A percentile compares a stretch with the other conserved stretches of the same genome.
These are phyloP conservation scores for Sphaerulina musiva DNA, from an alignment of 2,329 filamentous ascomycete genomes.

Conservation along the genomic window DNA sequence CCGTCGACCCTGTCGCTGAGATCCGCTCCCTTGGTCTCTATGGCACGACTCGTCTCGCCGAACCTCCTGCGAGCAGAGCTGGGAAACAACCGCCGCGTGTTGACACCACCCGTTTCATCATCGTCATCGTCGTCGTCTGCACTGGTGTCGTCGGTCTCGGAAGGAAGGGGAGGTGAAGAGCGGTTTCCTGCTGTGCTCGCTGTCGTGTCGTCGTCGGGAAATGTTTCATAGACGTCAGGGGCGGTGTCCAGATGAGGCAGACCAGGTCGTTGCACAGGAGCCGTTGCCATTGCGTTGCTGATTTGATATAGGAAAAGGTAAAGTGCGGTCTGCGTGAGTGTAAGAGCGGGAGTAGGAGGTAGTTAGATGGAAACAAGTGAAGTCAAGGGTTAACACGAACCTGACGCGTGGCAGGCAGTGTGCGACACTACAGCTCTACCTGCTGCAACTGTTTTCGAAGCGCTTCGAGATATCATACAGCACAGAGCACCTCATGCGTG, in stretches of 20 bases:
- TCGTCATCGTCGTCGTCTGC: constrained; percentile 50
- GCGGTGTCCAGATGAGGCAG: constrained; percentile 57
- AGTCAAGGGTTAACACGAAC: no score
- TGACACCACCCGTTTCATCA: constrained; percentile 52
- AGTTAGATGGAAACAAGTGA: no score
- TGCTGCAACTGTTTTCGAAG: no score
- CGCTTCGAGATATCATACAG: no score
- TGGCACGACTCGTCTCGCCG: constrained; percentile 53
- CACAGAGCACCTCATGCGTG: no score
- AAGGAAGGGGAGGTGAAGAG: constrained; percentile 15
- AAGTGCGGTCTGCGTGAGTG: no score
- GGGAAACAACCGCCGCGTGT: constrained; percentile 67
- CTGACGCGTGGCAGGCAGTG: no score
- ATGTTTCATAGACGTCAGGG: constrained; percentile 97
- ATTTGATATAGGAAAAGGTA: background rate
- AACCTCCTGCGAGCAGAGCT: constrained; percentile 77
- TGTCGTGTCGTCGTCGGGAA: constrained; percentile 41
- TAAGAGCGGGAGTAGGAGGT: no score
- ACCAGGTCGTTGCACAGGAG: constrained; percentile 14
- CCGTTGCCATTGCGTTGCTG: constrained; percentile 11
- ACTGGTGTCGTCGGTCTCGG: constrained; percentile 20
- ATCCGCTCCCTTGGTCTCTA: constrained; percentile 73
- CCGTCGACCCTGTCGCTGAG: constrained; percentile 83
- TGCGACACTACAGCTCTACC: no score
- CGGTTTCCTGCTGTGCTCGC: constrained; percentile 15